Evolutionary conservation across 768 basidiomycete species (phyloP).

Genomic region (Lactarius psammicola): DNA sequence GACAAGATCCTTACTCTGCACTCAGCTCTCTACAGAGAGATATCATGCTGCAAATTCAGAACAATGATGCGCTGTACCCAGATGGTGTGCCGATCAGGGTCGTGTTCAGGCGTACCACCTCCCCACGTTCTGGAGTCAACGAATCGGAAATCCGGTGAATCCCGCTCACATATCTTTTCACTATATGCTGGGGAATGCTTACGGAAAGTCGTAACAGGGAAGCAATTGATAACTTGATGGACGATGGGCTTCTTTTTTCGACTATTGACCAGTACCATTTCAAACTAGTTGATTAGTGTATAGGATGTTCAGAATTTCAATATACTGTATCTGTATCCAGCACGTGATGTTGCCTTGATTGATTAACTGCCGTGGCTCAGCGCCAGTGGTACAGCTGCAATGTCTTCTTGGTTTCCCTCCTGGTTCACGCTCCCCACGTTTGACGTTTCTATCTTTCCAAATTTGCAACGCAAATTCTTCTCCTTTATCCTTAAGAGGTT

Average conservation of each 20-base stretch:
- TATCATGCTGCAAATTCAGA: constrained; percentile 26
- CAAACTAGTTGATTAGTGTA: constrained; percentile 13
- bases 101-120: background rate
- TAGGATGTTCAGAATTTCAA: background rate
- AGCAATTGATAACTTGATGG: constrained; percentile 31
- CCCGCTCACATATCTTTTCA: background rate
- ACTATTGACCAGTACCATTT: constrained; percentile 24
- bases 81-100: constrained; percentile 18
- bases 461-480: constrained; percentile 83
- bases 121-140: background rate
- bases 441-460: constrained; percentile 62
- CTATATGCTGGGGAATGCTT: background rate
- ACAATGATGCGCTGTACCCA: constrained; percentile 19
- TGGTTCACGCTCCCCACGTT: constrained; percentile 57
- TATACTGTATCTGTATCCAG: background rate
- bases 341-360: background rate
- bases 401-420: constrained; percentile 44
- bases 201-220: constrained; percentile 21
- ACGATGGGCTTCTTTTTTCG: constrained; percentile 25
- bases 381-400: constrained; percentile 14
- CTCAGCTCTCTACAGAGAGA: constrained; percentile 25
- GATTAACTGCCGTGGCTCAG: background rate
- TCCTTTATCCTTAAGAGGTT: constrained; percentile 83
- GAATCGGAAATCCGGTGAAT: constrained; percentile 19
- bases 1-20: constrained; percentile 27